Evolutionary conservation across 768 basidiomycete genomes (phyloP).

Genomic region (Suillus americanus): DNA sequence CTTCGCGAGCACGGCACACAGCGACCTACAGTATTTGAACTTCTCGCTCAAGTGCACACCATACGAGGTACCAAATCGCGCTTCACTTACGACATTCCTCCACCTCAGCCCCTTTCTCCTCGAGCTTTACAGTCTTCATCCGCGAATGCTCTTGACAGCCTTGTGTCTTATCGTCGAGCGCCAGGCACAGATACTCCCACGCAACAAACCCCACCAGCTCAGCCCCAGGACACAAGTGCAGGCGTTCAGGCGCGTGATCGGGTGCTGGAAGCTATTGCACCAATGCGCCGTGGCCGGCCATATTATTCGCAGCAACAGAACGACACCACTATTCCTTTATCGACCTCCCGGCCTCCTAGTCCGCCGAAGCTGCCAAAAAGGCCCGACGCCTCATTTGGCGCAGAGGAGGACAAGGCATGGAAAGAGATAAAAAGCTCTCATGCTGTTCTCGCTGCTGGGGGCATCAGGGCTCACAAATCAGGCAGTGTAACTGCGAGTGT

Average conservation of each 20-base stretch:
- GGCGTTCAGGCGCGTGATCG: slow-evolving; percentile 74
- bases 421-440: slow-evolving; percentile 33
- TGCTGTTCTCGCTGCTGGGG: slow-evolving; percentile 11
- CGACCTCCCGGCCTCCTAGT: slow-evolving; percentile 26
- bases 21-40: slow-evolving; percentile 85
- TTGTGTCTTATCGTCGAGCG: slow-evolving; percentile 36
- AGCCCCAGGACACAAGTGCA: slow-evolving; percentile 37
- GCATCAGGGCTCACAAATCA: slow-evolving; percentile 24
- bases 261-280: slow-evolving; percentile 76
- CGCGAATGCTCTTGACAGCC: slow-evolving; percentile 33
- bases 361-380: slow-evolving; percentile 15
- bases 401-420: slow-evolving; percentile 51
- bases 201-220: slow-evolving; percentile 15
- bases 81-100: slow-evolving; percentile 63
- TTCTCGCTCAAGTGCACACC: slow-evolving; percentile 79
- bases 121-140: slow-evolving; percentile 32
- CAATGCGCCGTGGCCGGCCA: slow-evolving; percentile 74
- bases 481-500: slow-evolving; percentile 21
- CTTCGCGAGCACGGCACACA: slow-evolving; percentile 86
- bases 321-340: slow-evolving; percentile 31
- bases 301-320: slow-evolving; percentile 35
- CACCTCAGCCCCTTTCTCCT: slow-evolving; percentile 46
- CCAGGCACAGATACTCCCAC: slow-evolving; percentile 17
- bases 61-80: slow-evolving; percentile 86
- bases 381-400: slow-evolving; percentile 26